Evolutionary conservation across 2,329 filamentous ascomycete genomes (phyloP), one percentile per base, ranked within the genome.

Genomic region (Coniochaeta sp.): DNA sequence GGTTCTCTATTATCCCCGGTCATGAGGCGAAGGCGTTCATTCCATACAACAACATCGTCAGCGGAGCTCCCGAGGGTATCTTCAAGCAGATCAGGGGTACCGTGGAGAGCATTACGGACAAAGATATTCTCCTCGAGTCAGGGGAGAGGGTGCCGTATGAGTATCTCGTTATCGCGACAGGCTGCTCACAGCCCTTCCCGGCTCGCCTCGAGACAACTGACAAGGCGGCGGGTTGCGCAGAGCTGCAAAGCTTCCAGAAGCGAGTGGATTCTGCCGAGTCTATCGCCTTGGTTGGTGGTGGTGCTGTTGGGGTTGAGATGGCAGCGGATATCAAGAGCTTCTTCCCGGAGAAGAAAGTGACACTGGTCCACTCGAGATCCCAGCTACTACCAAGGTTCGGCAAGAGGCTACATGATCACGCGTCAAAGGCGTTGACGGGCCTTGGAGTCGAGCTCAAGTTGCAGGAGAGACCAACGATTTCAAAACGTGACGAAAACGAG

Each of bases 141-240:
- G 78, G 75, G 2, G 71, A 77, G 54, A 67, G 72, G 24, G 69
- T 86, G 1, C 70, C 75, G 0, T 88, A 81, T 65, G 80, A 77
- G 16, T 83, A 78, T 61, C 71, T 86, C 3, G 74, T 83, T 16
- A 68, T 87, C 14, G 82, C 83, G 0, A 87, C 83, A 0, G 84
- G 84, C 0, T 76, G 79, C 0, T 68, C 72, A 1, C 73, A 73
- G 1, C 69, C 69, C 0, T 71, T 81, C 43, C 82, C 83, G 0
- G 80, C 78, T 8, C 76, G 81, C 1, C 75, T 82, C 0, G 72
- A 71, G 6, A 70, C 70, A 0, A 69, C 74, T 2, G 72, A 74
- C 1, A 81, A 79, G 61, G 58, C 62, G 0, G 72, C 74, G 17
- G 80, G 76, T 0, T 71, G 79, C 26, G 64, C 66, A 50, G 71